Evolutionary conservation across 2,329 filamentous ascomycete species (phyloP), one percentile per base, ranked within the genome.

Genomic region (Basipetospora sp.): DNA sequence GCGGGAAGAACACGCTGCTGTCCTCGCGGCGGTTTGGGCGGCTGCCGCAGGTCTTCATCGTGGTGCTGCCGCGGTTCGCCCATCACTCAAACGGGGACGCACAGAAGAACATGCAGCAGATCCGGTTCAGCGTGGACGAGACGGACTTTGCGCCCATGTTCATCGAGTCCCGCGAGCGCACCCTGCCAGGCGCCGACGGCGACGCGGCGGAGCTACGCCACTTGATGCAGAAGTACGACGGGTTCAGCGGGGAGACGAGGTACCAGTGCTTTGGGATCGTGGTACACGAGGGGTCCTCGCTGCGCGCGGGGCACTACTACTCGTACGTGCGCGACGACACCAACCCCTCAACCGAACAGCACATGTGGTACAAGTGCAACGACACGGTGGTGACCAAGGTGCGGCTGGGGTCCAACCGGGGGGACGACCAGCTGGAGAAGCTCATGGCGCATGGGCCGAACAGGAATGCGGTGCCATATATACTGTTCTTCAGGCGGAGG

Each of bases 261-360:
- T 98, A 94, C 55, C 80, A 93, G 51, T 78, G 82, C 37, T 94
- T 93, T 53, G 88, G 78, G 2, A 80, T 94, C 5, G 73, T 92
- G 38, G 68, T 81, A 43, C 87, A 94, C 54, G 58, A 72, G 4
- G 87, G 87, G 16, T 60, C 61, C 1, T 74, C 67, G 1, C 64
- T 81, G 37, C 73, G 71, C 36, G 31, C 30, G 14, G 87, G 87
- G 0, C 87, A 94, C 57, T 94, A 94, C 54, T 77, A 79, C 38
- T 70, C 77, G 3, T 75, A 80, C 41, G 71, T 81, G 43, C 71
- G 71, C 31, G 63, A 67, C 27, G 63, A 62, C 27, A 56, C 55
- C 11, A 52, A 56, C 27, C 55, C 64, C 41, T 56, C 55, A 4
- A 56, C 56, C 25, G 55, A 53, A 16, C 6, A n/a, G 28, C 28